Evolutionary conservation across 73 alveolate genomes (phyloP).

Genomic region (Paramecium sonneborni): DNA sequence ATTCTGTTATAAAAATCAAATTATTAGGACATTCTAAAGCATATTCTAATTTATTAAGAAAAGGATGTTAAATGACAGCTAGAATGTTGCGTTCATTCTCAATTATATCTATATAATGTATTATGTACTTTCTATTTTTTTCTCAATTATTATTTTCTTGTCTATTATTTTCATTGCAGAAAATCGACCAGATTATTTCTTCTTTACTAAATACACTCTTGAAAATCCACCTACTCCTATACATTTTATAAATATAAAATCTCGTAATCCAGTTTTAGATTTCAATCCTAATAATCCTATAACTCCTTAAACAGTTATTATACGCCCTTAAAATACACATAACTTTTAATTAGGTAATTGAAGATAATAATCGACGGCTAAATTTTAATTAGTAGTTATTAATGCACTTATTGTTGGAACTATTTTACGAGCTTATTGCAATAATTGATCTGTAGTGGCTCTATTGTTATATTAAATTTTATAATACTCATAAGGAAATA

Average conservation of each 20-base stretch:
- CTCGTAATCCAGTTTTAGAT: not conserved
- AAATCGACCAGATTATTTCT: conserved; percentile 80
- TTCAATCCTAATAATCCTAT: not conserved
- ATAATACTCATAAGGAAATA: not conserved
- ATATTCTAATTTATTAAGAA: conserved; percentile 79
- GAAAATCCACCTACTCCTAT: conserved; percentile 93
- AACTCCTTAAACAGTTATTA: not conserved
- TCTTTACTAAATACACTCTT: conserved; percentile 77
- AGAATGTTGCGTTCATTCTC: conserved; percentile 72
- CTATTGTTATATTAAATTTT: not conserved
- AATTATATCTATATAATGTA: conserved; percentile 49
- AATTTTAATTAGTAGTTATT: conserved; percentile 5
- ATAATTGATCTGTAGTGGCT: conserved; percentile 1
- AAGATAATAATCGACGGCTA: conserved; percentile 53
- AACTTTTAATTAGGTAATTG: conserved; percentile 34
- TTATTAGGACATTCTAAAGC: conserved; percentile 82
- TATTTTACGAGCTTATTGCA: not conserved
- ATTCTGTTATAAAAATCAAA: conserved; percentile 70
- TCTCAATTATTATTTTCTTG: conserved; percentile 71
- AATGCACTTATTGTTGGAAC: not conserved
- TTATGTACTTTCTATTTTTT: conserved; percentile 67
- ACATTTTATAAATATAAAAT: conserved; percentile 70
- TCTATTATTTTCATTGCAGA: conserved; percentile 84
- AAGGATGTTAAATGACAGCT: conserved; percentile 76
- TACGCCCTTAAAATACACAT: not conserved